Evolutionary conservation across 768 basidiomycete species (phyloP), one percentile per base, ranked within the genome.

Genomic region (Tulasnella sp.): DNA sequence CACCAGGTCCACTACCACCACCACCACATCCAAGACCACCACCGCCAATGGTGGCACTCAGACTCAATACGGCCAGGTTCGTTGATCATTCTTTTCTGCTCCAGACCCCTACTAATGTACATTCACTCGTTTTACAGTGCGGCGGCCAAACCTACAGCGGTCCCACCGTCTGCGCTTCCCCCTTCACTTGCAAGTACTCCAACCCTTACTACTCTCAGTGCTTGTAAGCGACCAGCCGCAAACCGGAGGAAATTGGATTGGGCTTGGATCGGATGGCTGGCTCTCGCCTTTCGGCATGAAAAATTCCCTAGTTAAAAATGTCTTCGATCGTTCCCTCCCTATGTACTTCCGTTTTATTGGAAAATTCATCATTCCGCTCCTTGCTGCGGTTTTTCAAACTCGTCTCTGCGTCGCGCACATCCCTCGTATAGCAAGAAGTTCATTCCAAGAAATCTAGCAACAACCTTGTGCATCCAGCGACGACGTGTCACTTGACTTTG

Each of bases 111-210:
- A 14, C 12, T 58, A 58, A 15, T 58, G 22, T 7, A 15, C 25
- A 7, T 25, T n/a, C 8, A 15, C 14, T 45, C 14, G 12, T 58
- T n/a, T 58, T 25, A 58, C 29, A 58, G 54, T 58, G 54, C 54
- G 54, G 54, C 12, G 54, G 72, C 25, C 29, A 37, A 14, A 74
- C 49, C 19, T 77, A 72, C 75, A 74, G 45, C n/a, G 76, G 76
- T 17, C 72, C 72, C 42, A 77, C 76, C 22, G 71, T 67, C 5
- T 77, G 76, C 67, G 76, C 72, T 19, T 52, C 76, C n/a, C 68
- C 68, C 25, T 71, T 54, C 58, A 77, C 76, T 58, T 77, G 76
- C 76, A 15, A 72, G 54, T 37, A n/a, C 68, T 76, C 70, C 70
- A 76, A 71, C 45, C n/a, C 39, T 7, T 76, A 71, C 34, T 70